A percentile compares a stretch with the other conserved stretches of the same genome.
These are phyloP conservation scores for Pneumocystis carinii DNA, from an alignment of 1,139 yeast species.

Conservation along the genomic window DNA sequence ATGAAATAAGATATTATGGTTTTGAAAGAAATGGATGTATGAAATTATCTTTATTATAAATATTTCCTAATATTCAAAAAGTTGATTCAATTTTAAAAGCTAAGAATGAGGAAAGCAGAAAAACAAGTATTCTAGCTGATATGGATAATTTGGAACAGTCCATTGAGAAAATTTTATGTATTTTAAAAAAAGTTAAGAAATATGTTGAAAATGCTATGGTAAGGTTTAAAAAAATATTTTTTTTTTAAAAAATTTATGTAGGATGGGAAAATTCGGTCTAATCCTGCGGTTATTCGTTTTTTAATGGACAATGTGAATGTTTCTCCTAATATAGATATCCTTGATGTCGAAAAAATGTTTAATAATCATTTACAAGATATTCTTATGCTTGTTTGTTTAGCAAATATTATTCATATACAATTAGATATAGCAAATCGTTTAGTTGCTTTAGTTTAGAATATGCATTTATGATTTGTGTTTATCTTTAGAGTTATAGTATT, in stretches of 20 bases:
- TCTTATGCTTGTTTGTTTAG: conserved; percentile 66
- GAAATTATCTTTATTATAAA: background rate
- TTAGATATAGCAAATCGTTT: conserved; percentile 13
- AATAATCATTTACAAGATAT: conserved; percentile 68
- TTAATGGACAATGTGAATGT: conserved; percentile 48
- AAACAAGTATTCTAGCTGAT: conserved; percentile 28
- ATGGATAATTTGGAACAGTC: conserved; percentile 39
- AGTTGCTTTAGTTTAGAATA: conserved; percentile 6
- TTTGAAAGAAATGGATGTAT: conserved; percentile 43
- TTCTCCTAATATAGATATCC: conserved; percentile 48
- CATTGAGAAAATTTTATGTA: conserved; percentile 39
- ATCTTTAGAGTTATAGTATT: background rate
- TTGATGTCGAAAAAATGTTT: conserved; percentile 46
- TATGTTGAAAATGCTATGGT: conserved; percentile 33
- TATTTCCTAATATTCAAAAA: conserved; percentile 22
- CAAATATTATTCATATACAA: conserved; percentile 75
- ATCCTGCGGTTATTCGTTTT: conserved; percentile 49
- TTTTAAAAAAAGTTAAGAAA: conserved; percentile 41
- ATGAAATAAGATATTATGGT: conserved; percentile 45
- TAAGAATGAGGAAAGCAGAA: conserved; percentile 22
- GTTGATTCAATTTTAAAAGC: conserved; percentile 26
- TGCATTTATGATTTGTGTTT: background rate
- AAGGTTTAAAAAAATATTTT: background rate
- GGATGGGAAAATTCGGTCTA: conserved; percentile 30
- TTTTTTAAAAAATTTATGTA: conserved; percentile 9